Base-by-base conservation (phyloP, 2,329 filamentous ascomycete species). In the Alternaria triticimaculans region DNA sequence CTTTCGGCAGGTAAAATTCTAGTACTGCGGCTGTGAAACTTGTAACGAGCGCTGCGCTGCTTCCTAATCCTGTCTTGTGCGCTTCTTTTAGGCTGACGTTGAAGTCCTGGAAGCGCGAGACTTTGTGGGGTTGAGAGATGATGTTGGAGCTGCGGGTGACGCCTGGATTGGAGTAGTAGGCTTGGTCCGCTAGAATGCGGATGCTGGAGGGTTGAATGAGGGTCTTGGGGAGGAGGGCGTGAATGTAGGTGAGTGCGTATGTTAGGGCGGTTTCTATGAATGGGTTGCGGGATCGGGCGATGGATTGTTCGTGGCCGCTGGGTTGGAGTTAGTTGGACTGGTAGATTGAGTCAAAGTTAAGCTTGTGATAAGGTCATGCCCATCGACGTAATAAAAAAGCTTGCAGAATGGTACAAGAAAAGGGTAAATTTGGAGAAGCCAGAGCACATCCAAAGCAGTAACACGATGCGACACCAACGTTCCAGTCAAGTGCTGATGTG, bases 31-130 rank as follows among this genome's bases (percentile, higher is more conserved):
- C 92, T 1, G 92, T 93, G 44, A 99, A 88, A 44, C 94, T 87
- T 1, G 96, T 98, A 30, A 98, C 95, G 12, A 99, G 87, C 5
- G 96, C 96, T 5, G 96, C 96, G 1, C 94, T 97, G 11, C 94
- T 97, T 62, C 96, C 96, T 28, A 99, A 88, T 2, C 96, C 96
- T 0, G 96, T 99, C 84, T 99, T 99, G 86, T 97, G 92, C 15
- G 95, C 94, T 66, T 90, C 86, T 62, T 86, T 83, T 37, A 99
- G 87, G 6, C 89, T 87, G 15, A 95, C 90, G 46, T 87, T 86
- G 81, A 97, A 97, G 77, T 90, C 87, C 67, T 89, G 87, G 83
- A 98, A 98, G 65, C 89, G 88, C 15, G 76, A 74, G 11, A 21
- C 43, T 26, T 67, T 61, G n/a, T 69, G 44, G 11, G 63, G 41